A percentile compares a stretch with the other conserved stretches of the same genome.
Conservation (phyloP, 2,329 filamentous ascomycete genomes). For the Epichloe baconii region DNA sequence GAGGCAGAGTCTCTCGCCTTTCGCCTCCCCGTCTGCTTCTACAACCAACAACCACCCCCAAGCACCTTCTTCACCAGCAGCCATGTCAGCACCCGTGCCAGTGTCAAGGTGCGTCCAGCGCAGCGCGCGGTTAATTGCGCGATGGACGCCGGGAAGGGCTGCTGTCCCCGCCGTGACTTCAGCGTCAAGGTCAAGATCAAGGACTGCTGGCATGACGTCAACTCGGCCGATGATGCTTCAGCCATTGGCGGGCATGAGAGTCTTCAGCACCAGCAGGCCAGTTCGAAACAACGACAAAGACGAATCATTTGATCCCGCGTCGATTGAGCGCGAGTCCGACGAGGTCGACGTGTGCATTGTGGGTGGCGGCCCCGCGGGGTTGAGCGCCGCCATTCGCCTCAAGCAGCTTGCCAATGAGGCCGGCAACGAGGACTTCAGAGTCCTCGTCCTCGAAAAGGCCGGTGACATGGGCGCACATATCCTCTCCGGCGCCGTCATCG, state of each 20-base stretch:
- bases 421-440: conserved; percentile 90
- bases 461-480: conserved; percentile 92
- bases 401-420: conserved; percentile 93
- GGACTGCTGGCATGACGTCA: conserved; percentile 6
- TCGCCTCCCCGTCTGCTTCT: background rate
- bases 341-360: conserved; percentile 95
- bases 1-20: background rate
- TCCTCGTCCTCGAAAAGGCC: conserved; percentile 86
- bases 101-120: conserved; percentile 27
- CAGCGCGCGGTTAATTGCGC: conserved; percentile 21
- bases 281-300: conserved; percentile 14
- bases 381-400: conserved; percentile 83
- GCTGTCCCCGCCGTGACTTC: conserved; percentile 10
- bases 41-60: background rate
- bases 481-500: conserved; percentile 86
- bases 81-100: conserved; percentile 24
- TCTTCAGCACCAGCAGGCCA: conserved; percentile 23
- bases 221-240: conserved; percentile 10
- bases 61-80: conserved; percentile 6
- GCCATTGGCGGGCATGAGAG: conserved; percentile 14
- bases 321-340: conserved; percentile 76
- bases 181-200: conserved; percentile 11
- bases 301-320: conserved; percentile 50
- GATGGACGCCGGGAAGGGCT: conserved; percentile 14
- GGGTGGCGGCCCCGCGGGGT: conserved; percentile 85